Evolutionary conservation across 768 basidiomycete species (phyloP), one percentile per base, ranked within the genome.

Genomic region (Suillus fuscotomentosus): DNA sequence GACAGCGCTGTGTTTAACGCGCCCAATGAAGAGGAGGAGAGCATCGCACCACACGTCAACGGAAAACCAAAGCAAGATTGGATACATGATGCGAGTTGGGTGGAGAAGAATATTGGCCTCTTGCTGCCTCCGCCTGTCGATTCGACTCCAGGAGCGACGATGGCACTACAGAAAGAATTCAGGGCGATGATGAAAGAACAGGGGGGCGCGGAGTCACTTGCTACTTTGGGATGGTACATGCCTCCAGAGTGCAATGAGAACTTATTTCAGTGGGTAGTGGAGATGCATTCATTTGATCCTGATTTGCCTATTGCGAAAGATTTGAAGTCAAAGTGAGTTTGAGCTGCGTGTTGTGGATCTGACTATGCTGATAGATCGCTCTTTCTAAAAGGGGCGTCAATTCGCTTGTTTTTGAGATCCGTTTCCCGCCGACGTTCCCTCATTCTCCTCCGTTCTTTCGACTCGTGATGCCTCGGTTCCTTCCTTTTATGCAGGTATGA

Each of bases 361-460:
- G 10, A 53, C 13, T 53, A 45, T 57, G 9, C 11, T 41, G 24
- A 59, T 27, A 27, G 38, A 24, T 39, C 2, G 15, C 8, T 20
- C 27, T 20, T 51, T 43, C 47, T 15, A 86, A 3, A 54, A 54
- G 88, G 69, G 78, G 80, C 51, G 70, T 92, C 60, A 84, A 84
- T 60, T 90, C 89, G 1, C 74, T 93, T 53, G 83, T 91, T 20
- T 86, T 93, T 68, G 90, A 91, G 70, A 86, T 91, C 60, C 78
- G 88, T 41, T 92, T 90, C 70, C 88, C 87, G 9, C 80, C 85
- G 1, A 79, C 78, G 20, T 91, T 86, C 72, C 90, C 90, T 0
- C 82, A 86, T 68, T 80, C 85, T 10, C 91, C 90, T 1, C 91
- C 91, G 0, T 91, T 89, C 78, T 90, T 92, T 76, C 83, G 90